Conservation (phyloP, 805 yeast species). For the Metschnikowia lachancei region DNA sequence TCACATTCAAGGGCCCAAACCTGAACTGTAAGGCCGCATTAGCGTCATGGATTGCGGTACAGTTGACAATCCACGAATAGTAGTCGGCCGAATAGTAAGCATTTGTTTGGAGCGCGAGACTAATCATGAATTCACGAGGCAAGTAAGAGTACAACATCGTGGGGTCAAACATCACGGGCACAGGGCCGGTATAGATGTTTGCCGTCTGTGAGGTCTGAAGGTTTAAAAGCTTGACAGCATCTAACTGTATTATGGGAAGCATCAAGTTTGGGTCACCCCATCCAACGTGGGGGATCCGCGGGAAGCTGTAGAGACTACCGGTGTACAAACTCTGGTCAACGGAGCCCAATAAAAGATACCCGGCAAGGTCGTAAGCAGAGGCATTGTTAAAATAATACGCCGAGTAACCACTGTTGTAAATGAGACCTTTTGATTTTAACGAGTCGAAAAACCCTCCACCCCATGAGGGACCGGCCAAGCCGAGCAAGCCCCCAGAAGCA, state of each 20-base stretch:
- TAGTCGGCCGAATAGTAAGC: conserved; percentile 54
- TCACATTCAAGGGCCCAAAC: conserved; percentile 51
- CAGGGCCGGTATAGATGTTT: conserved; percentile 34
- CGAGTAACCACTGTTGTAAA: conserved; percentile 34
- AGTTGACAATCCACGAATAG: conserved; percentile 60
- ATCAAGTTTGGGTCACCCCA: conserved; percentile 18
- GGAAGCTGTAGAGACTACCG: conserved; percentile 50
- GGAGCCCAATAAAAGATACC: conserved; percentile 54
- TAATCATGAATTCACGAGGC: conserved; percentile 56
- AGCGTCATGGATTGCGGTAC: conserved; percentile 45
- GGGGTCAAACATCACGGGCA: conserved; percentile 60
- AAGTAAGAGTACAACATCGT: conserved; percentile 48
- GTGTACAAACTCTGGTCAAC: conserved; percentile 46
- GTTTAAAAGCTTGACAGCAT: conserved; percentile 27
- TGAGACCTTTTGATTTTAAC: conserved; percentile 22
- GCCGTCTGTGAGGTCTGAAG: conserved; percentile 34
- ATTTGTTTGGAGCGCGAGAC: conserved; percentile 65
- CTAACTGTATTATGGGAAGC: conserved; percentile 30
- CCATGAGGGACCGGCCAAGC: conserved; percentile 30
- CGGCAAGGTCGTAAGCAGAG: conserved; percentile 19
- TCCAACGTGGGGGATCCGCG: conserved; percentile 42
- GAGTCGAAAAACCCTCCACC: conserved; percentile 30
- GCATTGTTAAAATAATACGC: conserved; percentile 25
- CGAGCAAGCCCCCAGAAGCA: conserved; percentile 33
- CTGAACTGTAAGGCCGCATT: conserved; percentile 52